Evolutionary conservation across 495 filamentous ascomycete species (phyloP).

Genomic region (Annulohypoxylon stygium): DNA sequence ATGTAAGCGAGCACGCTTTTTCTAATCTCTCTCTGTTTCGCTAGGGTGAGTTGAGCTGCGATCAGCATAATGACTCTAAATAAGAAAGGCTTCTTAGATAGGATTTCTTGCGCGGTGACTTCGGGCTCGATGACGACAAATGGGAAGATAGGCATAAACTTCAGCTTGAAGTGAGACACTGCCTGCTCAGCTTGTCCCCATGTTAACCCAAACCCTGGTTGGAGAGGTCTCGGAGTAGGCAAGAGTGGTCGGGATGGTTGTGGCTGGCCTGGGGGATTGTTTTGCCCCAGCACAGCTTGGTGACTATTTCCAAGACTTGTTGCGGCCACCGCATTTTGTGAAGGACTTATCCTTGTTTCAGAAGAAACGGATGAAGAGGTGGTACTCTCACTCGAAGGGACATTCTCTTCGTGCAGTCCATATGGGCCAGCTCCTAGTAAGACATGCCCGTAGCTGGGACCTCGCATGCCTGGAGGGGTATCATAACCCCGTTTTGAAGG

Average conservation of each 20-base stretch:
- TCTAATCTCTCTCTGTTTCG: constrained; percentile 46
- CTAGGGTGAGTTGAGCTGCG: constrained; percentile 43
- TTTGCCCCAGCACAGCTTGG: not conserved
- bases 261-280: not conserved
- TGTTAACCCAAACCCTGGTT: constrained; percentile 50
- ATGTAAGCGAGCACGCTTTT: constrained; percentile 51
- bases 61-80: constrained; percentile 50
- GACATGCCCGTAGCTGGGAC: constrained; percentile 28
- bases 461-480: not conserved
- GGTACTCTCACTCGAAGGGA: constrained; percentile 10
- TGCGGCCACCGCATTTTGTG: constrained; percentile 2
- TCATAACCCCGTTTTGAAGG: not conserved
- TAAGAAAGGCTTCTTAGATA: constrained; percentile 48
- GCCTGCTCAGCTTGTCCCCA: constrained; percentile 53
- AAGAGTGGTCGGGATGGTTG: constrained; percentile 8
- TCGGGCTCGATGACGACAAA: constrained; percentile 50
- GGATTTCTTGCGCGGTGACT: constrained; percentile 42
- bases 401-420: constrained; percentile 1
- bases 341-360: constrained; percentile 1
- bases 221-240: constrained; percentile 2
- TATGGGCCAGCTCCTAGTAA: constrained; percentile 26
- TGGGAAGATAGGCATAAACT: constrained; percentile 51
- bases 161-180: constrained; percentile 44
- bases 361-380: constrained; percentile 23
- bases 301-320: not conserved